Evolutionary conservation across 2,329 filamentous ascomycete species (phyloP), one percentile per base, ranked within the genome.

Genomic region (Grosmannia serpens): DNA sequence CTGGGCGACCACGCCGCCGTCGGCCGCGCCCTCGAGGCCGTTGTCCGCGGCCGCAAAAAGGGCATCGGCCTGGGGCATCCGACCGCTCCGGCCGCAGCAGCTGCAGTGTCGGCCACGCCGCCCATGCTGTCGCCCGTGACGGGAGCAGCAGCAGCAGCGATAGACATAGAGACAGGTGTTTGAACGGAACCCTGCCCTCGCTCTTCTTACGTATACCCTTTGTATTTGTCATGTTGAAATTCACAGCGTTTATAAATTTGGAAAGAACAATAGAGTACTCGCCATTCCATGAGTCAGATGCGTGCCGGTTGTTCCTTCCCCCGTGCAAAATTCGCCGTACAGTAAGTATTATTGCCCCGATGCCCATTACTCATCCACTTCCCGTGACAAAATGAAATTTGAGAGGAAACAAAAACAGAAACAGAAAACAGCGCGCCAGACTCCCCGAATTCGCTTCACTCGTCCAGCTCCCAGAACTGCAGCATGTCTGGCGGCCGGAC

Each of bases 1-100:
- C 71, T 96, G 35, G 91, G 91, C 0, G 91, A 96, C 73, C 69
- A 96, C 62, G 84, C 88, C 62, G 89, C 86, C 0, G 85, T 96
- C 0, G 91, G 90, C 0, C 80, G 77, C 65, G 91, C 88, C 62
- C 70, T 96, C 38, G 75, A 77, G 64, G 88, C 87, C 13, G 70
- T 96, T 17, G 67, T 85, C 0, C 77, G 79, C 58, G 91, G 85
- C 1, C 77, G 88, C 57, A 75, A 73, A 60, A 88, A 85, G 69
- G 87, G 90, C 0, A 87, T 95, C 64, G 90, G 91, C 1, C 63
- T 85, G 60, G 82, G 85, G 1, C 33, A 26, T 29, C 53, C 50
- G 8, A 38, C 50, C n/a, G 44, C 47, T 24, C 38, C n/a, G 20
- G 27, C n/a, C 26, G 33, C 26, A 9, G 31, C 38, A 31, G 46